Percentiles rank a stretch among this genome's conserved stretches.
Conservation (phyloP, 2,329 filamentous ascomycete genomes). For the Akanthomyces dipterigenus region DNA sequence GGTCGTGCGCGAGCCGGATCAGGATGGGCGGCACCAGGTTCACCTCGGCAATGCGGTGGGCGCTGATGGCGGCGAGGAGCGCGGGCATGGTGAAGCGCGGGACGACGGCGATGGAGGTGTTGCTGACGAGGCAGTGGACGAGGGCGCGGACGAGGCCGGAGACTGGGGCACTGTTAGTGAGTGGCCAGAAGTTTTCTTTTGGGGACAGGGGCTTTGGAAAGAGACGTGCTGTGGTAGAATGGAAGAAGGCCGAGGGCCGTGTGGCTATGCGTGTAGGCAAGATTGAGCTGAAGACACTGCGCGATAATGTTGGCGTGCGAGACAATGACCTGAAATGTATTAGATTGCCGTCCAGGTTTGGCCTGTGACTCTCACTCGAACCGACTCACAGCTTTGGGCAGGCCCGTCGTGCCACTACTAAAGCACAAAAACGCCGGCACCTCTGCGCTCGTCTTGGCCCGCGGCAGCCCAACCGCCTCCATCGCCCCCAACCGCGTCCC, state of each 20-base stretch:
- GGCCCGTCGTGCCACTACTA: conserved; percentile 19
- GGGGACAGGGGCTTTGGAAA: neutral
- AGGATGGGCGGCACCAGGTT: conserved; percentile 20
- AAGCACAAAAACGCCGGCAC: conserved; percentile 17
- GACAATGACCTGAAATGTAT: conserved; percentile 15
- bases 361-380: neutral
- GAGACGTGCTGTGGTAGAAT: conserved; percentile 20
- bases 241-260: conserved; percentile 19
- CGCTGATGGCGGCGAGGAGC: conserved; percentile 16
- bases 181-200: neutral
- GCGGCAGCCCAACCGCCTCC: neutral
- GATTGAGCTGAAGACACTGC: conserved; percentile 17
- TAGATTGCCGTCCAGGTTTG: neutral
- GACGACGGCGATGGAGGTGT: conserved; percentile 19
- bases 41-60: conserved; percentile 18
- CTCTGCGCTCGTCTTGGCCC: conserved; percentile 9
- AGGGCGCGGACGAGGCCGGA: neutral
- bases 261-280: conserved; percentile 1
- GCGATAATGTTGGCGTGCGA: conserved; percentile 19
- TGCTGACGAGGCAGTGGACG: conserved; percentile 14
- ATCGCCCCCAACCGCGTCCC: neutral
- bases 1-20: conserved; percentile 18
- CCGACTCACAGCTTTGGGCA: conserved; percentile 17
- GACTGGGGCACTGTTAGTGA: neutral
- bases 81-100: conserved; percentile 18